Base-by-base conservation (phyloP, 1,139 yeast genomes). In the Debaryomycetaceae sp. region DNA sequence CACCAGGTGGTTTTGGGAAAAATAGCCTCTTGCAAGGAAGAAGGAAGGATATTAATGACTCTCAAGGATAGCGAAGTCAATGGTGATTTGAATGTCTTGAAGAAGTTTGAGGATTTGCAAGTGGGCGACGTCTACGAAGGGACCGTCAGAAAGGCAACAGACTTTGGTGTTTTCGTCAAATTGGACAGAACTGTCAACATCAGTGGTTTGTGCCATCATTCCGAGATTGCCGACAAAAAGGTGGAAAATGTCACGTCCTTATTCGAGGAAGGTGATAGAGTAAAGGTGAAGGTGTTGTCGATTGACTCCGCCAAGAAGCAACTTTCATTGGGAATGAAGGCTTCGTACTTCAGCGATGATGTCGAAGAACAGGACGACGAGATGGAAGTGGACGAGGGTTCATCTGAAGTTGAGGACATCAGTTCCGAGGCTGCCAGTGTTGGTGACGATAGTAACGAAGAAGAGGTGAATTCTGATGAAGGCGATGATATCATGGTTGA, bases 291-390 rank as follows among this genome's bases (percentile, higher is more conserved):
- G 60, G 67, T 91, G 21, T 65, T 89, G 45, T 70, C 66, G 28
- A 67, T 81, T 28, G 80, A 84, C 48, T 37, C 48, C 4, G 76
- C 65, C 13, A 86, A 83, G 68, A 79, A 78, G 41, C 88, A 83
- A 51, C 53, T 89, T 27, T 80, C 95, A 1, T 71, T 89, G 37
- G 96, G 97, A 42, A 80, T 89, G 88, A 91, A 88, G 62, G 96
- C 96, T 2, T 84, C 95, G 3, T 86, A 82, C 58, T 89, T 91
- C 56, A 67, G 66, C 15, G 65, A 56, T 15, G 70, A 52, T 13
- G 56, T 53, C 13, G 63, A 48, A 10, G 57, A 51, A 28, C 58
- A 51, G 6, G 62, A 51, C 10, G 61, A 49, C 16, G 58, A 48
- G 16, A 59, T 50, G n/a, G 52, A 48, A 29, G 57, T 38, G 13